Percentiles rank a stretch among this genome's conserved stretches.
Evolutionary conservation across 2,329 filamentous ascomycete species (phyloP).

Genomic region (Chaetomium strumarium): DNA sequence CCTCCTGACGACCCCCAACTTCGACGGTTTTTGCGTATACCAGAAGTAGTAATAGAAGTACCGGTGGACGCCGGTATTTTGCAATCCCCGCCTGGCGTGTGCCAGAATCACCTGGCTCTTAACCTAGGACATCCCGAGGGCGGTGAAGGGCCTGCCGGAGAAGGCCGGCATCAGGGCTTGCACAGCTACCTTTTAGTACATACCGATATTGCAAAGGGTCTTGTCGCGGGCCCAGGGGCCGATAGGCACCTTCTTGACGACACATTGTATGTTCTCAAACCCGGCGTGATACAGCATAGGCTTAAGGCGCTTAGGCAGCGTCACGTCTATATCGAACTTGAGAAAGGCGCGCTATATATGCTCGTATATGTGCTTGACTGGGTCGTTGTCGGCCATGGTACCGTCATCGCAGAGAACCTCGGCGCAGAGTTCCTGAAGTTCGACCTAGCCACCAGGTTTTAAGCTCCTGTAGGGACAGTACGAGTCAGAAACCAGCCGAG

Average conservation of each 20-base stretch:
- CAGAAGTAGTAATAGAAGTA: constrained; percentile 23
- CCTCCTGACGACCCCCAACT: no score
- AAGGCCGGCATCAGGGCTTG: constrained; percentile 14
- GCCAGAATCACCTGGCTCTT: constrained; percentile 48
- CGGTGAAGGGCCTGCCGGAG: constrained; percentile 13
- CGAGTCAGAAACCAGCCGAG: no score
- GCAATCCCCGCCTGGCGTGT: constrained; percentile 19
- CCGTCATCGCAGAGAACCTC: constrained; percentile 25
- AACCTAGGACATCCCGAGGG: constrained; percentile 50
- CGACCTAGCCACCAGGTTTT: constrained; percentile 29
- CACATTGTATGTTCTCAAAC: constrained; percentile 36
- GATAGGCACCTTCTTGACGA: constrained; percentile 40
- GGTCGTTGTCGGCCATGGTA: constrained; percentile 14
- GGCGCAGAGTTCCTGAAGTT: constrained; percentile 28
- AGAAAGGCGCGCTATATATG: constrained; percentile 26
- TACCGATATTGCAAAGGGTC: constrained; percentile 34
- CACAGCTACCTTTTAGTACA: constrained; percentile 23
- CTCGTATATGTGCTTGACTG: constrained; percentile 28
- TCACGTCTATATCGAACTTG: constrained; percentile 28
- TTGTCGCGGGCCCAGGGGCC: constrained; percentile 43
- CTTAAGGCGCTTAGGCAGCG: constrained; percentile 25
- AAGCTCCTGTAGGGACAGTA: constrained; percentile 13
- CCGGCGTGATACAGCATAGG: constrained; percentile 31
- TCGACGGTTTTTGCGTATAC: constrained; percentile 16
- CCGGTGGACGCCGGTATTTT: constrained; percentile 14